Base-by-base conservation (phyloP, 345 rosid genomes). In the Camelina sativa region DNA sequence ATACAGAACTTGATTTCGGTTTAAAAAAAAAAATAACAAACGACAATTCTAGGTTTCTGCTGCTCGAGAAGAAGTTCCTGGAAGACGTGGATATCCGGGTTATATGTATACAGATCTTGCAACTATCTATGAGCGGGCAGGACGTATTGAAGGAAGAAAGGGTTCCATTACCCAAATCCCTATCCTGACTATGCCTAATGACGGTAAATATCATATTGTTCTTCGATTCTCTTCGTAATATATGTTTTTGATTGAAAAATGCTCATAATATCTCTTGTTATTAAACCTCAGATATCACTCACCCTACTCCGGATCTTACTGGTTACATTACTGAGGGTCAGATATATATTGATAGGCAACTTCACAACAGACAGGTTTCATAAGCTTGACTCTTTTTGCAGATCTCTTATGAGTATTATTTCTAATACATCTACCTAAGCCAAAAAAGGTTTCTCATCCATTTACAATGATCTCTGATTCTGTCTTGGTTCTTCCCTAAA, bases 101-200 rank as follows among this genome's bases (percentile, higher is more conserved):
- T 96, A 96, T 69, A 96, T 96, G 99, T 96, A 96, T 71, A 96
- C 99, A 32, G 99, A 96, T 91, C 89, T 96, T 86, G 98, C 98
- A 70, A 89, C 96, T 58, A 96, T 96, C 37, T 96, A 96, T 62
- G 99, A 96, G 76, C 92, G 97, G 65, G 98, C 99, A 69, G 99
- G 99, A 66, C 85, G 98, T 72, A 92, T 95, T 80, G 99, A 95
- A 82, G 99, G 99, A 55, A 74, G 98, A 73, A 96, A 85, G 78
- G 98, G 99, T 80, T 96, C 98, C 66, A 96, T 96, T 67, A 96
- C 98, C 23, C 98, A 96, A 68, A 96, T 96, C 78, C 99, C 99
- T 19, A 96, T 96, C 82, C 83, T 96, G 51, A 96, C 99, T 38
- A 96, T 96, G 99, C 99, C 99, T 13, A 96, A 96, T 80, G 99